These are phyloP conservation scores for Ustilago sp. DNA, from an alignment of 1,284 basidiomycete species.

Conservation along the genomic window DNA sequence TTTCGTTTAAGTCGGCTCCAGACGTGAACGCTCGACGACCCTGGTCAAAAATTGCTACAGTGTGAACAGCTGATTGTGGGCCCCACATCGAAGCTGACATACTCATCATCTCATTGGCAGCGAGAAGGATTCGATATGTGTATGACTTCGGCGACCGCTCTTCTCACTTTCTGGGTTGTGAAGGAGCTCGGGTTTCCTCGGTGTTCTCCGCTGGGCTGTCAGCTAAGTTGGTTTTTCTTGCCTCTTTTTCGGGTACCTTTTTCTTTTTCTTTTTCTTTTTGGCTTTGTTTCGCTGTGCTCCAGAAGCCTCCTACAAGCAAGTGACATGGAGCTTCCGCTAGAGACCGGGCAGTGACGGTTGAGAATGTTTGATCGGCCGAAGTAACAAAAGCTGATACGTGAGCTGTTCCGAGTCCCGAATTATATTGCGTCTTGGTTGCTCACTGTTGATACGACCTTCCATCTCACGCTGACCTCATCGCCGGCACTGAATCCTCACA, in stretches of 20 bases:
- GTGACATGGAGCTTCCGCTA: too few species aligned
- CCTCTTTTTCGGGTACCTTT: background rate
- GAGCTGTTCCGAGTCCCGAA: background rate
- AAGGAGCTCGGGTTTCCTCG: background rate
- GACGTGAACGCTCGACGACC: background rate
- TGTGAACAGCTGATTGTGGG: conserved; percentile 7
- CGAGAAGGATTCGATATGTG: conserved; percentile 2
- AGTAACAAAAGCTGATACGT: too few species aligned
- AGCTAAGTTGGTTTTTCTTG: background rate
- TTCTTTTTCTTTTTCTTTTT: background rate
- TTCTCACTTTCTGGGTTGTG: conserved; percentile 3
- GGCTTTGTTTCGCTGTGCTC: too few species aligned
- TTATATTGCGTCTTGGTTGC: background rate
- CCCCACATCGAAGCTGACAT: conserved; percentile 5
- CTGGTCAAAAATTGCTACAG: background rate
- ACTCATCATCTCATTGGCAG: background rate
- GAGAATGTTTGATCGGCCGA: too few species aligned
- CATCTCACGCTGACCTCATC: background rate
- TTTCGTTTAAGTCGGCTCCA: too few species aligned
- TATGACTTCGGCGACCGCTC: background rate
- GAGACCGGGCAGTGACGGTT: too few species aligned
- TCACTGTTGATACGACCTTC: background rate
- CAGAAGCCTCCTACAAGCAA: too few species aligned
- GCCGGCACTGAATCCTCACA: background rate
- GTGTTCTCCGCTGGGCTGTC: background rate